A percentile compares a stretch with the other conserved stretches of the same genome.
Conservation (phyloP, 305 asterid species). For the Stenogyne calaminthoides region DNA sequence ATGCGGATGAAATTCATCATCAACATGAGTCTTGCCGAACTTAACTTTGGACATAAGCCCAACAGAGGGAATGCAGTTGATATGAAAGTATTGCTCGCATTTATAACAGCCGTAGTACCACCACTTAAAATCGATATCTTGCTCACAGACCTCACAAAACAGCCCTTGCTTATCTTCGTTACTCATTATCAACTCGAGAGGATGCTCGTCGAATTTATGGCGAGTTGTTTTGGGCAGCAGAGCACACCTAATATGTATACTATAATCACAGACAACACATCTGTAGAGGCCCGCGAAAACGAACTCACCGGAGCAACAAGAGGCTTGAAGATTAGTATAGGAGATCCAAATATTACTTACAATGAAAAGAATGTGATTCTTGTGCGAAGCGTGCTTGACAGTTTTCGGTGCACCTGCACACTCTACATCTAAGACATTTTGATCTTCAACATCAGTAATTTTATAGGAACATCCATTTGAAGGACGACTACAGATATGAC, state of each 20-base stretch:
- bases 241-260: conserved; percentile 6
- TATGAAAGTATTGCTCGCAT: not conserved
- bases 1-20: not conserved
- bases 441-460: not conserved
- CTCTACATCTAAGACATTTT: not conserved
- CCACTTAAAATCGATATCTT: not conserved
- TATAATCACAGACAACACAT: not conserved
- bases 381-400: conserved; percentile 3
- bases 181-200: not conserved
- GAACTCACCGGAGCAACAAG: not conserved
- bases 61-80: conserved; percentile 15
- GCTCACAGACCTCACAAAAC: conserved; percentile 16
- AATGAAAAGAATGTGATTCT: not conserved
- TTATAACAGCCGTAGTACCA: not conserved
- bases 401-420: conserved; percentile 8
- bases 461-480: not conserved
- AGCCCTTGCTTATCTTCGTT: not conserved
- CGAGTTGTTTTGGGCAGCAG: not conserved
- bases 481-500: not conserved
- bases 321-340: not conserved
- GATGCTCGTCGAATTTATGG: conserved; percentile 23
- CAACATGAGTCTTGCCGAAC: not conserved
- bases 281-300: not conserved
- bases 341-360: not conserved
- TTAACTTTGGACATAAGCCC: not conserved